These are phyloP conservation scores for Quercus ilex DNA, from an alignment of 306 rosid species.

Conservation along the genomic window DNA sequence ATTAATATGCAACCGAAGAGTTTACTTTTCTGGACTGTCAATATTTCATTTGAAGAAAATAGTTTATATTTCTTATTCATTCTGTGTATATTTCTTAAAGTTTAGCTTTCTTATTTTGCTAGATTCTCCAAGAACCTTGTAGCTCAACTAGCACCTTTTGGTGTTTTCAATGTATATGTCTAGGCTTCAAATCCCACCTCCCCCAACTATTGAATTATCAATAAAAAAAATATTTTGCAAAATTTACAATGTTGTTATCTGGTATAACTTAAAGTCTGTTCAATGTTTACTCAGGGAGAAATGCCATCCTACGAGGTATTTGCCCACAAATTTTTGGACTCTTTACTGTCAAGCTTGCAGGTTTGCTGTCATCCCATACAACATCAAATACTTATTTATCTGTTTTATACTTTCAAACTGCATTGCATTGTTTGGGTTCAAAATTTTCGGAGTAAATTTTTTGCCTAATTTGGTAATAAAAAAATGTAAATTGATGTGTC, in stretches of 20 bases:
- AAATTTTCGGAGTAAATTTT: background rate
- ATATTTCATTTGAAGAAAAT: constrained; percentile 6
- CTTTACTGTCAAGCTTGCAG: constrained; percentile 94
- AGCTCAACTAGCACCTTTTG: background rate
- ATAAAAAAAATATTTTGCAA: constrained; percentile 2
- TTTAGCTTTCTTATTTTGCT: too few species aligned
- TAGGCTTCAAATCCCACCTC: too few species aligned
- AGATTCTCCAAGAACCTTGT: background rate
- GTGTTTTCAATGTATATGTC: too few species aligned
- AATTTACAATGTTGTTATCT: constrained; percentile 25
- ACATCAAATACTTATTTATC: background rate
- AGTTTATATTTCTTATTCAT: background rate
- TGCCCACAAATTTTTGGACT: constrained; percentile 97
- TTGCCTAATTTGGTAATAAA: background rate
- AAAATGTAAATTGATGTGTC: background rate
- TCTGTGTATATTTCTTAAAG: too few species aligned
- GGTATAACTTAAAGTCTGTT: constrained; percentile 19
- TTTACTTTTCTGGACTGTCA: background rate
- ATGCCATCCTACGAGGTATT: constrained; percentile 83
- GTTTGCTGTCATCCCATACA: constrained; percentile 35
- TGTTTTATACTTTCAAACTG: constrained; percentile 5
- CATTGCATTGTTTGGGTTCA: constrained; percentile 2
- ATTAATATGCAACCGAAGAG: constrained; percentile 8
- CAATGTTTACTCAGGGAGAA: constrained; percentile 70
- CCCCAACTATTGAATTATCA: too few species aligned